Evolutionary conservation across 768 basidiomycete genomes (phyloP), one percentile per base, ranked within the genome.

Genomic region (Pleurotus platypus): DNA sequence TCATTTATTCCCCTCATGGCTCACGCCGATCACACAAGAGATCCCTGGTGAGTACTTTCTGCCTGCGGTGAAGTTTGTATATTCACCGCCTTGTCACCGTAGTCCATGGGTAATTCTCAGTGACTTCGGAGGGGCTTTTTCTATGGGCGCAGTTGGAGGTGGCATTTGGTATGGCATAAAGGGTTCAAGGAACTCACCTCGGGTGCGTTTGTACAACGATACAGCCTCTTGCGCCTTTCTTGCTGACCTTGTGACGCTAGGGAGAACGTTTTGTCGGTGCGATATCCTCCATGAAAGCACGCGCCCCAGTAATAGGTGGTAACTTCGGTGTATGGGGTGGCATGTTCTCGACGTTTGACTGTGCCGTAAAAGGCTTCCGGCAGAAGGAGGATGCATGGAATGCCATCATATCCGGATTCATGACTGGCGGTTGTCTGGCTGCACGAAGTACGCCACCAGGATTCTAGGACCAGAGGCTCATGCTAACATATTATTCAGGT

Each of bases 321-420:
- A 96, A 98, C 75, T 97, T 96, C 69, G 89, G 90, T 64, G 89
- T 92, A 13, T 93, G 92, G 90, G 92, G 96, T 69, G 97, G 96
- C 63, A 90, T 99, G 86, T 99, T 99, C 72, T 98, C 94, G 46
- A 91, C 93, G 35, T 99, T 97, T 64, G 97, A 98, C 72, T 99
- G 97, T 71, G 94, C 94, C 0, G 90, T 99, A 64, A 98, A 99
- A 74, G 92, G 94, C 12, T 92, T 85, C 78, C 81, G 94, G 70
- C 94, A 97, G 77, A 97, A 98, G 70, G 94, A 97, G 73, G 95
- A 97, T 71, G 91, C 96, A 51, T 99, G 94, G 94, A 99, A 99
- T 68, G 94, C 94, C 42, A 98, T 99, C 66, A 89, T 97, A 51
- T 94, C 94, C 22, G 97, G 97, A 46, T 99, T 99, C 76, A 83